Conservation (phyloP, 495 filamentous ascomycete species). For the Aspergillus asperescens region DNA sequence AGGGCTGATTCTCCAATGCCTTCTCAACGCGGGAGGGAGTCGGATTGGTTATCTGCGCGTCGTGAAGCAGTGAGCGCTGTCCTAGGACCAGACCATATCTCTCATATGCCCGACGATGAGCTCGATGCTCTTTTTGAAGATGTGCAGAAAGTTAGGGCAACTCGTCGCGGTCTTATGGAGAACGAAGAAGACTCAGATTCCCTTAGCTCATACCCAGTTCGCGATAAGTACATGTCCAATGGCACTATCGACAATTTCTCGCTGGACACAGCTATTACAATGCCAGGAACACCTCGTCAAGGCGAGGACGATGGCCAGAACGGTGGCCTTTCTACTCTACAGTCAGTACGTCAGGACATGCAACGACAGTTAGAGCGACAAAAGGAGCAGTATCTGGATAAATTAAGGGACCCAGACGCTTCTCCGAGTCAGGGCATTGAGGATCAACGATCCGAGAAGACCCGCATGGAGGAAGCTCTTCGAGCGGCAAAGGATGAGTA, state of each 20-base stretch:
- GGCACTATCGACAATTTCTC: conserved; percentile 97
- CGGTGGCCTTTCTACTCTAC: conserved; percentile 57
- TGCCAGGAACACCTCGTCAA: conserved; percentile 84
- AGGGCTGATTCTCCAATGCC: conserved; percentile 77
- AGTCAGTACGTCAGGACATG: conserved; percentile 78
- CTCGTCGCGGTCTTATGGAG: conserved; percentile 65
- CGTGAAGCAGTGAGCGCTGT: conserved; percentile 87
- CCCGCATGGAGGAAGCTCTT: conserved; percentile 79
- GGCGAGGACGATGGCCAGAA: conserved; percentile 59
- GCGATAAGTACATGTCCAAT: conserved; percentile 95
- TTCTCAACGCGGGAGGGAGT: conserved; percentile 62
- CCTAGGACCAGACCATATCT: conserved; percentile 86
- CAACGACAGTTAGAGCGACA: conserved; percentile 81
- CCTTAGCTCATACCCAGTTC: conserved; percentile 74
- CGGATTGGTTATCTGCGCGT: conserved; percentile 93
- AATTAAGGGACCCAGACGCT: conserved; percentile 70
- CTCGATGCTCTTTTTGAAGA: conserved; percentile 93
- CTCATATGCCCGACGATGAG: conserved; percentile 85
- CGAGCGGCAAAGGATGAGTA: conserved; percentile 77
- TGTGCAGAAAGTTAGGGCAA: conserved; percentile 80
- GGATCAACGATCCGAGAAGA: conserved; percentile 79
- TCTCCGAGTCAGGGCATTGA: conserved; percentile 71
- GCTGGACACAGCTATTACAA: conserved; percentile 86
- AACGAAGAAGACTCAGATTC: conserved; percentile 87
- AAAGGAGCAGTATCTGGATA: conserved; percentile 73